A percentile compares a stretch with the other conserved stretches of the same genome.
Conservation (phyloP, 1,284 basidiomycete species). For the Phellopilus nigrolimitatus region DNA sequence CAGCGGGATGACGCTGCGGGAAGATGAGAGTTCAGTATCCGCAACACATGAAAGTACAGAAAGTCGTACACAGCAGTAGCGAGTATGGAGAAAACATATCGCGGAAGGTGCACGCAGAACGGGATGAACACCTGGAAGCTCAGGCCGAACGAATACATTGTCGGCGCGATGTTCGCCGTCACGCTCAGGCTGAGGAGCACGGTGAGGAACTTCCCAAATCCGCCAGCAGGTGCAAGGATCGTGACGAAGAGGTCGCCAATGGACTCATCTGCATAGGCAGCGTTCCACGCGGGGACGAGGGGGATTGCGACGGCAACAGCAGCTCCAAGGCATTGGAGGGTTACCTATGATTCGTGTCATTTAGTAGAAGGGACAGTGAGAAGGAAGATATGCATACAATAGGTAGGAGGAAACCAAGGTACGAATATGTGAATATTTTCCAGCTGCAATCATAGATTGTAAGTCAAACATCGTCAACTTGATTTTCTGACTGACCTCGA, state of each 20-base stretch:
- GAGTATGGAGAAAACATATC: slow-evolving; percentile 83
- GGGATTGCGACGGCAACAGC: slow-evolving; percentile 56
- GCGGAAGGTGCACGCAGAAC: slow-evolving; percentile 60
- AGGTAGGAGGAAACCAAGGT: slow-evolving; percentile 69
- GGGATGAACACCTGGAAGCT: slow-evolving; percentile 79
- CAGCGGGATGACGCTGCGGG: slow-evolving; percentile 43
- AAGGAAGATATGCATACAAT: slow-evolving; percentile 39
- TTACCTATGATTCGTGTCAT: slow-evolving; percentile 33
- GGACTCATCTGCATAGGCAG: slow-evolving; percentile 55
- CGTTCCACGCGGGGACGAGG: slow-evolving; percentile 64
- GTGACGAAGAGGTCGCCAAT: slow-evolving; percentile 73
- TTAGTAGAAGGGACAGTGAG: background rate
- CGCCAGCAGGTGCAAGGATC: slow-evolving; percentile 63
- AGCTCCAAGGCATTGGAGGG: slow-evolving; percentile 74
- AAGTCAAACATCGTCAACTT: slow-evolving; percentile 10
- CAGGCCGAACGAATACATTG: slow-evolving; percentile 81
- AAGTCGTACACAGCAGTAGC: slow-evolving; percentile 72
- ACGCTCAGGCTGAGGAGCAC: slow-evolving; percentile 80
- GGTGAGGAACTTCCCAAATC: slow-evolving; percentile 84
- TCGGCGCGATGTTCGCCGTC: slow-evolving; percentile 79
- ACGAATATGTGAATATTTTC: slow-evolving; percentile 72
- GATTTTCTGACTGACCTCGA: slow-evolving; percentile 42
- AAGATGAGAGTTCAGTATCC: background rate
- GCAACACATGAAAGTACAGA: background rate
- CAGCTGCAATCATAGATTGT: slow-evolving; percentile 35